These are phyloP conservation scores for Leucocoprinus birnbaumii DNA, from an alignment of 768 basidiomycete species.

Conservation along the genomic window DNA sequence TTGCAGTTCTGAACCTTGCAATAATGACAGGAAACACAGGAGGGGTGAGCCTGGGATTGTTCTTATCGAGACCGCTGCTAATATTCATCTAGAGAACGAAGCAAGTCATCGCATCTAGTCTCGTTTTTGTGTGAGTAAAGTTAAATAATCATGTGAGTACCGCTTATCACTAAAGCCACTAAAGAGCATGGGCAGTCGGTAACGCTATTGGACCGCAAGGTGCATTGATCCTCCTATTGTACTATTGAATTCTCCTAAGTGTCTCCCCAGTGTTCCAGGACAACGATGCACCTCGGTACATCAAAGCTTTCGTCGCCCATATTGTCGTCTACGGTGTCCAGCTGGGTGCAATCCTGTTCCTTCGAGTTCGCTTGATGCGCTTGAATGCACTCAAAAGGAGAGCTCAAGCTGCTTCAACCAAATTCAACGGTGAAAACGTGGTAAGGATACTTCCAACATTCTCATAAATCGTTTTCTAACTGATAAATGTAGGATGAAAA, in stretches of 20 bases:
- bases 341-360: constrained; percentile 31
- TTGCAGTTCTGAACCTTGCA: constrained; percentile 42
- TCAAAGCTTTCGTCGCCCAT: constrained; percentile 44
- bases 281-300: constrained; percentile 43
- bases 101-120: constrained; percentile 41
- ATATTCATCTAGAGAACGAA: constrained; percentile 36
- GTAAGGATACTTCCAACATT: constrained; percentile 12
- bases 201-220: constrained; percentile 48
- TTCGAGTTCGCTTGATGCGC: constrained; percentile 40
- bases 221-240: neutral
- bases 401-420: constrained; percentile 28
- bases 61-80: neutral
- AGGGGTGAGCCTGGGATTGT: constrained; percentile 26
- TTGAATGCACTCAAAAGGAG: constrained; percentile 37
- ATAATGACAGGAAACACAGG: constrained; percentile 45
- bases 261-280: constrained; percentile 35
- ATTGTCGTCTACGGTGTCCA: constrained; percentile 45
- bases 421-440: constrained; percentile 25
- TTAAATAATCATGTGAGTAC: neutral
- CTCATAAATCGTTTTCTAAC: neutral
- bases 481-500: constrained; percentile 23
- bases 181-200: constrained; percentile 46
- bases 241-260: neutral
- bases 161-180: neutral
- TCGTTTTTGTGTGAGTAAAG: constrained; percentile 41